These are phyloP conservation scores for Globisporangium paroecandrum DNA, from an alignment of 352 stramenopile species.

Conservation along the genomic window DNA sequence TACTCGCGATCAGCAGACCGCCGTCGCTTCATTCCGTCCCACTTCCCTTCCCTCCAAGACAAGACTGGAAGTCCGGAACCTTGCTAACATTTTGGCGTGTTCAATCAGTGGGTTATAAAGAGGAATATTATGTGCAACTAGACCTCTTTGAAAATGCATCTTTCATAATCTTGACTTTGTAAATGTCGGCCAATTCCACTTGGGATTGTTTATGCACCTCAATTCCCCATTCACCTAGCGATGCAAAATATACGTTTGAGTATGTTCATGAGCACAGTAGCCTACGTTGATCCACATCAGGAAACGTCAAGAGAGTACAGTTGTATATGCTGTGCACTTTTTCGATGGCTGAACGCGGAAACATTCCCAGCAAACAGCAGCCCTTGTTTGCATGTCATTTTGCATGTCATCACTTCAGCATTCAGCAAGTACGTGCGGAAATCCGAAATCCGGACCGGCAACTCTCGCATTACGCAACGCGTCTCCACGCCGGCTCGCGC, in stretches of 20 bases:
- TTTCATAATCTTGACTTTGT: no score
- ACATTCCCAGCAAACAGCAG: not conserved
- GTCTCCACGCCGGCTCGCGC: not conserved
- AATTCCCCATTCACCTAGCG: no score
- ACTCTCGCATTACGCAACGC: not conserved
- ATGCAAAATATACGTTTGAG: not conserved
- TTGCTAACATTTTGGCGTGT: no score
- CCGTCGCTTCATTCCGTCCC: not conserved
- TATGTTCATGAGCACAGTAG: not conserved
- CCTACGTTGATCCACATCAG: not conserved
- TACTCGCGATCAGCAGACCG: not conserved
- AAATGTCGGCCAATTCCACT: no score
- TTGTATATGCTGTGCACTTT: not conserved
- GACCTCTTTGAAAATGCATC: no score
- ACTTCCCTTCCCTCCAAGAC: no score
- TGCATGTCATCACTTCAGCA: not conserved
- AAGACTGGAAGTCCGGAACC: no score
- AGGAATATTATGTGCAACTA: no score
- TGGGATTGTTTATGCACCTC: no score
- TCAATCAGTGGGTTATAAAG: no score
- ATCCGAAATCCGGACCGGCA: not conserved
- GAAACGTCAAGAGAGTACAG: not conserved
- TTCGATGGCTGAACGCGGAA: conserved; percentile 1
- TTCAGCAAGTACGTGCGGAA: not conserved
- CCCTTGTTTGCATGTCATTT: not conserved